phyloP scores from a whole-genome alignment of 768 basidiomycete species.

The Stropharia rugosoannulata region DNA sequence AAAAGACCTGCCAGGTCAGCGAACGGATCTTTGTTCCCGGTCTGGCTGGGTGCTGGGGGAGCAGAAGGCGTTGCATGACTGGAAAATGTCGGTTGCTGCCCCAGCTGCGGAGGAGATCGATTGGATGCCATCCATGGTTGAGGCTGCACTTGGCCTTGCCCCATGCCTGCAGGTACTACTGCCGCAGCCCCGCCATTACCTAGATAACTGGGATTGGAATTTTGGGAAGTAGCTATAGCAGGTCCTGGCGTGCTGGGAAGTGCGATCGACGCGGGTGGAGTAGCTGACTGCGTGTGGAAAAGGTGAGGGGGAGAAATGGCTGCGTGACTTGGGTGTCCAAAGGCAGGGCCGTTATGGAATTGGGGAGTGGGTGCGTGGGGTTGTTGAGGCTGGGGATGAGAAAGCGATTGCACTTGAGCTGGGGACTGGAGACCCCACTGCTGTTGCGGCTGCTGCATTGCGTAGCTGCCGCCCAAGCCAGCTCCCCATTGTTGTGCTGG shows the following conservation, averaged over 20 bases:
- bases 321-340: neutral
- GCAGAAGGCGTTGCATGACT: constrained; percentile 17
- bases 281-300: constrained; percentile 14
- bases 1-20: constrained; percentile 81
- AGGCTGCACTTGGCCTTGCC: constrained; percentile 14
- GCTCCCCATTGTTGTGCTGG: constrained; percentile 13
- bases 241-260: constrained; percentile 33
- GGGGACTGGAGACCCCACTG: constrained; percentile 7
- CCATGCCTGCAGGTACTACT: constrained; percentile 14
- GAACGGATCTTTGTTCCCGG: constrained; percentile 75
- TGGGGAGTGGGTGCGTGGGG: constrained; percentile 26
- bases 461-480: neutral
- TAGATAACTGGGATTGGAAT: constrained; percentile 29
- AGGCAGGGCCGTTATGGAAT: constrained; percentile 19
- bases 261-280: constrained; percentile 40
- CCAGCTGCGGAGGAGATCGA: constrained; percentile 7
- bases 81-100: constrained; percentile 6
- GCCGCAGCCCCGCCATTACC: constrained; percentile 15
- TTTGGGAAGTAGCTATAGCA: neutral
- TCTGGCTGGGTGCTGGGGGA: neutral
- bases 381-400: constrained; percentile 14
- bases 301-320: constrained; percentile 4
- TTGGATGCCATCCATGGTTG: constrained; percentile 10
- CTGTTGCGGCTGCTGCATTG: constrained; percentile 9
- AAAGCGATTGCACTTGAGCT: constrained; percentile 1